Evolutionary conservation across 495 filamentous ascomycete species (phyloP), one percentile per base, ranked within the genome.

Genomic region (Aspergillus funiculosus): DNA sequence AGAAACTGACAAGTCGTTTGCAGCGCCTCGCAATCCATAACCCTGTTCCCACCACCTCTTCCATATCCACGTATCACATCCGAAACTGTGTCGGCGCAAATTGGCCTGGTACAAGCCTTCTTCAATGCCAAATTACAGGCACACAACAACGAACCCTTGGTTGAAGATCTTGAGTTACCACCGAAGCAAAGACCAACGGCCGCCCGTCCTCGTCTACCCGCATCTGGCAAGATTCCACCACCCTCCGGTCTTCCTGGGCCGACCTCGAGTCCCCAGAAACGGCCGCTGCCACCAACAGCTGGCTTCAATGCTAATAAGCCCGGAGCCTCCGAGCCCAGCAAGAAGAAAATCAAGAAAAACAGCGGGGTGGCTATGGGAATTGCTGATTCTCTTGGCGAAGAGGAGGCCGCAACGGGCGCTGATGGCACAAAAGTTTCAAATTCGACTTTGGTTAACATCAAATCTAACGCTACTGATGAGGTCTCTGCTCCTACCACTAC

Each of bases 91-190:
- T 69, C 79, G 22, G 68, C 76, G 24, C 81, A 97, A 59, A 86
- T 97, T 50, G 89, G 86, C 9, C 74, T 97, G 28, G 81, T 94
- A 14, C 85, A 85, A 59, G 79, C 83, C 41, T 97, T 94, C 76
- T 94, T 96, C 74, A 81, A 85, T 40, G 78, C 79, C 52, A 95
- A 94, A 60, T 68, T 99, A 32, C 82, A 86, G 55, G 80, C 86
- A 34, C 87, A 87, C 60, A 76, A 78, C 58, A 85, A 91, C 57
- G 77, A 89, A 58, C 81, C 86, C 24, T 74, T 97, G 48, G 70
- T 94, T 31, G 92, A 99, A 72, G 92, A 99, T 63, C 89, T 97
- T 54, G 91, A 97, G 51, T 68, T 99, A 18, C 94, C 94, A 20
- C 74, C 77, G 22, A 97, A 97, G 62, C 90, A 96, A 65, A 75